Base-by-base conservation (phyloP, 345 rosid genomes). In the Salix suchowensis region DNA sequence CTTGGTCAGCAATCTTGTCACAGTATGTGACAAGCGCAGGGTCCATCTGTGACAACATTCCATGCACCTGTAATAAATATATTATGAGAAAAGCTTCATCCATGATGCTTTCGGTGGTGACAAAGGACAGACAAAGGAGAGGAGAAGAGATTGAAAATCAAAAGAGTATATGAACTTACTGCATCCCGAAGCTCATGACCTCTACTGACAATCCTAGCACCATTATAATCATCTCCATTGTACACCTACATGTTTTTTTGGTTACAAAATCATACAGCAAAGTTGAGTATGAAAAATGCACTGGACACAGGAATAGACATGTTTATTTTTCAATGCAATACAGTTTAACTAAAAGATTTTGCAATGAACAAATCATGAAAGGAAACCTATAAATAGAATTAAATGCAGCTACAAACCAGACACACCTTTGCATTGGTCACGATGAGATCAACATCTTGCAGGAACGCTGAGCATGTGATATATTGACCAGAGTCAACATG, bases 21-120 rank as follows among this genome's bases (percentile, higher is more conserved):
- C 98, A 96, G 81, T 72, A 88, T 30, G 89, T 83, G 34, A 92
- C 85, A 52, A 96, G 90, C 55, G 98, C 91, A 81, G 98, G 96
- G 76, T 96, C 99, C 97, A 96, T 94, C 86, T 96, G 97, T n/a
- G 99, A 87, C 75, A 96, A 80, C 99, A 96, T 94, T 81, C 97
- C 97, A 72, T 92, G 91, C 77, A 96, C 99, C 99, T 96, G 86
- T 70, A 79, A 74, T 70, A 79, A 74, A 34, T 9, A 76, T 28
- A 34, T 54, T 60, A 39, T 50, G 30, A 16, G 24, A 28, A 50
- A 37, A 40, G 19, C 13, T 14, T 72, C 42, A 37, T 23, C 9
- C n/a, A 24, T 61, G 34, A 76, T 54, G 18, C 60, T 32, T 14
- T 0, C 13, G 61, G 28, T 28, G 39, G 44, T 10, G 2, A 40